Conservation (phyloP, 2,329 filamentous ascomycete species). For the Pleomassaria siparia region DNA sequence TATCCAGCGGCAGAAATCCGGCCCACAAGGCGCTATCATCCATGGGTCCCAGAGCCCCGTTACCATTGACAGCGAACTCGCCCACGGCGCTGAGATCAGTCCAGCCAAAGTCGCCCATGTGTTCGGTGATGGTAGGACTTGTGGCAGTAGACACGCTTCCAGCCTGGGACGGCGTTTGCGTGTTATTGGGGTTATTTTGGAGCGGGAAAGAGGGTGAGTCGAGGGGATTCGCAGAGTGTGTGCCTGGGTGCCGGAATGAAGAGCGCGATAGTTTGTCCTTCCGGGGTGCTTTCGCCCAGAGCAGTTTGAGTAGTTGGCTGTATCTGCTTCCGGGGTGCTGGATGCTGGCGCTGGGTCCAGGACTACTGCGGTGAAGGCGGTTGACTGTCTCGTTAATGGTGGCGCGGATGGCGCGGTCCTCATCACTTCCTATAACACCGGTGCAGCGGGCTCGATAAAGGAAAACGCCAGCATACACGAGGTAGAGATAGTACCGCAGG, state of each 20-base stretch:
- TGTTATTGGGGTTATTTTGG: conserved; percentile 1
- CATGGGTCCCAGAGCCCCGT: conserved; percentile 20
- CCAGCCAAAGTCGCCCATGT: conserved; percentile 54
- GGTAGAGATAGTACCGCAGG: conserved; percentile 52
- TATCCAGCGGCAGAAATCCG: conserved; percentile 42
- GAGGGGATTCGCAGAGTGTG: conserved; percentile 27
- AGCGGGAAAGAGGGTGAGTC: conserved; percentile 20
- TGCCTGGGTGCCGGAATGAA: conserved; percentile 35
- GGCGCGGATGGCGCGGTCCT: conserved; percentile 49
- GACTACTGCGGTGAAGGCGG: conserved; percentile 47
- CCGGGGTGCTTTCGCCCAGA: conserved; percentile 50
- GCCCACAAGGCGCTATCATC: conserved; percentile 37
- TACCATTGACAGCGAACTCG: conserved; percentile 51
- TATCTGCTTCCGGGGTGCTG: conserved; percentile 52
- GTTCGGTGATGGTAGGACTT: conserved; percentile 48
- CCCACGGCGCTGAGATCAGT: conserved; percentile 52
- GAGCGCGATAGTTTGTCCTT: conserved; percentile 32
- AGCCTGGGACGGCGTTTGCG: conserved; percentile 41
- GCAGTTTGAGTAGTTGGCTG: conserved; percentile 48
- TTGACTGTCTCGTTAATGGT: conserved; percentile 51
- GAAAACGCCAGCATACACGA: conserved; percentile 53
- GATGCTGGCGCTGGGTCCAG: conserved; percentile 37
- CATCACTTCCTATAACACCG: conserved; percentile 50
- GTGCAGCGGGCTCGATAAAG: conserved; percentile 52
- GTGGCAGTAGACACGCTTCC: conserved; percentile 42